Percentiles rank a stretch among this genome's conserved stretches.
Evolutionary conservation across 1,139 yeast genomes (phyloP).

Genomic region (Pneumocystis canis): DNA sequence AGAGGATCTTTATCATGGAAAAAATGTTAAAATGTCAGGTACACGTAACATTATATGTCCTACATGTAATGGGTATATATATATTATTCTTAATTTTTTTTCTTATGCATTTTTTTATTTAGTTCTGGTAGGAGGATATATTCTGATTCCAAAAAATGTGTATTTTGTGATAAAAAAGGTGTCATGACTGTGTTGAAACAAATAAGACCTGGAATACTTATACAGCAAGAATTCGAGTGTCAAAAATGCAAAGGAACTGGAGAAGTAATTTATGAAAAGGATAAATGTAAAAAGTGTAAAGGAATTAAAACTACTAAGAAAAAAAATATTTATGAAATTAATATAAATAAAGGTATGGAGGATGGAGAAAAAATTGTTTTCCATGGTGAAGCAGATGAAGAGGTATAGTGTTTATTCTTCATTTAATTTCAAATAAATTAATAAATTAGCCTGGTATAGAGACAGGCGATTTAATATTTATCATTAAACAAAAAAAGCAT

Average conservation of each 20-base stretch:
- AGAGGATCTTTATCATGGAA: slow-evolving; percentile 71
- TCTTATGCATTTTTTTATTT: neutral
- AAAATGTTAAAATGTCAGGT: slow-evolving; percentile 58
- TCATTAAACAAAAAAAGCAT: slow-evolving; percentile 34
- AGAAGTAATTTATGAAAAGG: slow-evolving; percentile 37
- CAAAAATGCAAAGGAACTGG: slow-evolving; percentile 63
- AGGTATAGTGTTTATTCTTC: slow-evolving; percentile 11
- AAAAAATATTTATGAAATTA: slow-evolving; percentile 62
- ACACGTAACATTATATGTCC: slow-evolving; percentile 61
- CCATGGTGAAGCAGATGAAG: slow-evolving; percentile 63
- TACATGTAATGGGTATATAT: slow-evolving; percentile 15
- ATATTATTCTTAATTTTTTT: neutral
- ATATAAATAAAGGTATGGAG: slow-evolving; percentile 56
- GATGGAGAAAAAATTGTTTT: slow-evolving; percentile 49
- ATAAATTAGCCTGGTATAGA: slow-evolving; percentile 38
- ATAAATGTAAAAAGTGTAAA: slow-evolving; percentile 61
- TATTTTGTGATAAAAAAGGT: slow-evolving; percentile 64
- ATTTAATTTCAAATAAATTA: slow-evolving; percentile 8
- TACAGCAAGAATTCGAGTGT: slow-evolving; percentile 52
- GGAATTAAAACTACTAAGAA: slow-evolving; percentile 54
- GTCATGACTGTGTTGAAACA: slow-evolving; percentile 35
- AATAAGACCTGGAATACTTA: slow-evolving; percentile 63
- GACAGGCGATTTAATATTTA: slow-evolving; percentile 67
- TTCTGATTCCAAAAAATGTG: slow-evolving; percentile 44
- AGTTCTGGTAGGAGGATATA: slow-evolving; percentile 33